Evolutionary conservation across 192 early-diverging fungal genomes (phyloP).

Genomic region (Coemansia sp.): DNA sequence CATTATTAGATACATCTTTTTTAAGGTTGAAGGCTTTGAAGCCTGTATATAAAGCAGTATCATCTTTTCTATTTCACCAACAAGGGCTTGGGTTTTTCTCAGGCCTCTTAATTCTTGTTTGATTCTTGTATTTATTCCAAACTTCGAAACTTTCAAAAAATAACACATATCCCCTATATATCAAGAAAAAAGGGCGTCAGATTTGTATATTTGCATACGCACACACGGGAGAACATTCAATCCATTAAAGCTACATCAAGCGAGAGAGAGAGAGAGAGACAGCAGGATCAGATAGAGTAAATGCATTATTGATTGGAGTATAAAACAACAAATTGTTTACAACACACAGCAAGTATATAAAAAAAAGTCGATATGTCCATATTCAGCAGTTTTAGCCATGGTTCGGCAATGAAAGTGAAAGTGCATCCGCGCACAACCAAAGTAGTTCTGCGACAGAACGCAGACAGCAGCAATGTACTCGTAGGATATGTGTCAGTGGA

Average conservation of each 20-base stretch:
- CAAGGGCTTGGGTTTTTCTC: not conserved
- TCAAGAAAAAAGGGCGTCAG: not conserved
- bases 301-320: not conserved
- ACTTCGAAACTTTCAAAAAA: not conserved
- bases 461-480: slow-evolving; percentile 17
- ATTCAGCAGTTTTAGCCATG: slow-evolving; percentile 4
- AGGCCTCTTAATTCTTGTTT: not conserved
- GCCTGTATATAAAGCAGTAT: not conserved
- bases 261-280: too few species aligned
- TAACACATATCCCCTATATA: not conserved
- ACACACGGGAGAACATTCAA: not conserved
- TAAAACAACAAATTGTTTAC: not conserved
- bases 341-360: not conserved
- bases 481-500: slow-evolving; percentile 25
- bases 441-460: slow-evolving; percentile 22
- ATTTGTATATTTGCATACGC: not conserved
- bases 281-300: not conserved
- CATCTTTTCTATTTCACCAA: too few species aligned
- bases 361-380: not conserved
- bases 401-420: slow-evolving; percentile 6
- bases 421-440: slow-evolving; percentile 38
- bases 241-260: not conserved
- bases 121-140: not conserved
- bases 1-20: not conserved
- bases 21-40: not conserved